Evolutionary conservation across 2,329 filamentous ascomycete genomes (phyloP).

Genomic region (Monosporascus ibericus): DNA sequence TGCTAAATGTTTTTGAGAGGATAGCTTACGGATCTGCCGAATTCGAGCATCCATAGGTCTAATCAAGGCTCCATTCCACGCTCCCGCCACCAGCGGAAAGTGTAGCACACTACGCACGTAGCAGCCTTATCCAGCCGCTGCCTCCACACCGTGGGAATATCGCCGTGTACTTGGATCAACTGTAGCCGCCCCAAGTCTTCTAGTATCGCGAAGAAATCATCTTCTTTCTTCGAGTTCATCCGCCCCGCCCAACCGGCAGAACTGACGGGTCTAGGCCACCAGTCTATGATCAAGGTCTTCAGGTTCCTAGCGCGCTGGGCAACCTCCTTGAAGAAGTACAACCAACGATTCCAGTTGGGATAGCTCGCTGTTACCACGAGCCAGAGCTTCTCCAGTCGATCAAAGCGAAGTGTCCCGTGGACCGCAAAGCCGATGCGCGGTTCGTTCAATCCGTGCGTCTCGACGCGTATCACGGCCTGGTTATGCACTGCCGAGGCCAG

Average conservation of each 20-base stretch:
- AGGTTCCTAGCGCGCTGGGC: conserved; percentile 9
- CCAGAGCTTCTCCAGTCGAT: conserved; percentile 18
- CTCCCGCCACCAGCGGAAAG: conserved; percentile 21
- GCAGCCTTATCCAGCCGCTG: conserved; percentile 6
- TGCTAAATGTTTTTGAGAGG: not conserved
- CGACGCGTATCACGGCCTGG: conserved; percentile 18
- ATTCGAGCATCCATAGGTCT: no score
- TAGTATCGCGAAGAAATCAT: conserved; percentile 16
- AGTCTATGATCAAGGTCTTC: conserved; percentile 22
- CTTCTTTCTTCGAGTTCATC: conserved; percentile 16
- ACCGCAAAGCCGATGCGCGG: conserved; percentile 24
- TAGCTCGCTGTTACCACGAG: conserved; percentile 21
- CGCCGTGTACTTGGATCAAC: conserved; percentile 15
- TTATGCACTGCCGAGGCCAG: conserved; percentile 16
- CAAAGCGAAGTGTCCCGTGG: conserved; percentile 20
- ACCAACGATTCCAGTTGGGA: conserved; percentile 26
- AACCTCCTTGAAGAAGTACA: conserved; percentile 20
- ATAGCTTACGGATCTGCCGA: no score
- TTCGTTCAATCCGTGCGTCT: conserved; percentile 15
- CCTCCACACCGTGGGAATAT: conserved; percentile 13
- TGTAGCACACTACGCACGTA: conserved; percentile 10
- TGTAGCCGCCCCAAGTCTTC: conserved; percentile 9
- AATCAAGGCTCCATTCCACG: conserved; percentile 5
- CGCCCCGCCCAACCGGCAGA: conserved; percentile 8
- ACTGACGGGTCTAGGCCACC: conserved; percentile 17